Base-by-base conservation (phyloP, 2,329 filamentous ascomycete species). In the Aspergillus versicolor region DNA sequence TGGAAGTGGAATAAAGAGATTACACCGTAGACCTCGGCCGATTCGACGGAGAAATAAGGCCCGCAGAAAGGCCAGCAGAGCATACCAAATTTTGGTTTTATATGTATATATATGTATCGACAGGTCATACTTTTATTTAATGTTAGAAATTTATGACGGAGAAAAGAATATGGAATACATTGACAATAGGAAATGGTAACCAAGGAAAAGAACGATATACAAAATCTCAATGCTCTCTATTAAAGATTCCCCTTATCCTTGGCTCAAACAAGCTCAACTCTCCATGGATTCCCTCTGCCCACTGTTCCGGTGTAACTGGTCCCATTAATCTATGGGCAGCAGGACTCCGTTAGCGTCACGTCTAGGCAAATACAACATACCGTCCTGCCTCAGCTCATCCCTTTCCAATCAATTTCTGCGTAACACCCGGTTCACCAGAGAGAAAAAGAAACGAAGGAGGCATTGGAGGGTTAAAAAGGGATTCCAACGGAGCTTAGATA, bases 401-500 rank as follows among this genome's bases (percentile, higher is more conserved):
- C 41, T 46, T 46, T 54, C 51, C 50, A 54, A 43, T 46, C 44
- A 22, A 57, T 37, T 42, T 49, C 40, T 49, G 55, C 49, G 38
- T 54, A 54, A 44, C 48, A 52, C 45, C 40, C 8, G 51, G 41
- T 50, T 41, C 56, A 55, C 50, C 30, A 48, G 32, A 52, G n/a
- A 49, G 34, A 49, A 41, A 51, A 57, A 56, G 15, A 53, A 53
- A 52, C 19, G 40, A 38, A 51, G 38, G 54, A 56, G 56, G 34
- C 30, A 58, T 19, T 55, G 53, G 49, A 54, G 38, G 50, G 52
- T 51, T 19, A 55, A 54, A 52, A 37, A 43, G 17, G 13, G 57
- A 50, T 57, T 48, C 47, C 46, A 56, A 58, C 41, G 46, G 54
- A 59, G 52, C 59, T 78, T 90, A 97, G 82, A 97, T 97, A 81